Percentiles rank a stretch among this genome's conserved stretches.
These are phyloP conservation scores for Ogataea neopini DNA, from an alignment of 805 yeast species.

Conservation along the genomic window DNA sequence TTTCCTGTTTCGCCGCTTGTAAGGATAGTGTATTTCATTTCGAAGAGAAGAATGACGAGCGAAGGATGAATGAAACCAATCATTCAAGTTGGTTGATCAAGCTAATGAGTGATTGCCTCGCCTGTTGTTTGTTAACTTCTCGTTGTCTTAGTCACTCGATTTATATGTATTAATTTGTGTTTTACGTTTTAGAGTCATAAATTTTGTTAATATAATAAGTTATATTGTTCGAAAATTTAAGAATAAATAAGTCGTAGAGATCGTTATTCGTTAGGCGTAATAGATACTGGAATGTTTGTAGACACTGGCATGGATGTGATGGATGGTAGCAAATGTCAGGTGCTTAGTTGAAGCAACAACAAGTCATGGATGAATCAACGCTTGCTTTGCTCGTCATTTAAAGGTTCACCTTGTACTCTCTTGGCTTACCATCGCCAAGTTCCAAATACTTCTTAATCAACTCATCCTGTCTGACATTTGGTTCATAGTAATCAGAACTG, in stretches of 20 bases:
- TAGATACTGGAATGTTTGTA: too few relatives aligned
- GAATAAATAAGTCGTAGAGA: neutral
- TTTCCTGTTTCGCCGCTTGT: neutral
- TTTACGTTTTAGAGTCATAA: neutral
- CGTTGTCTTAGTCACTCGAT: neutral
- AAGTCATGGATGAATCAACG: too few relatives aligned
- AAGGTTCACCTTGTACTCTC: slow-evolving; percentile 25
- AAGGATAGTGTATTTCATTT: slow-evolving; percentile 1
- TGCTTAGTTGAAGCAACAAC: too few relatives aligned
- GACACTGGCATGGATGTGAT: too few relatives aligned
- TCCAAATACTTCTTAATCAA: slow-evolving; percentile 29
- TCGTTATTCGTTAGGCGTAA: slow-evolving; percentile 3
- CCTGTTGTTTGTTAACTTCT: too few relatives aligned
- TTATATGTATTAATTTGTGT: slow-evolving; percentile 4
- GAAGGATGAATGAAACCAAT: too few relatives aligned
- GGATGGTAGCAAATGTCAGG: too few relatives aligned
- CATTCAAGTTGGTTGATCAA: too few relatives aligned
- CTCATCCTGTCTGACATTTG: slow-evolving; percentile 26
- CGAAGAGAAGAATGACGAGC: too few relatives aligned
- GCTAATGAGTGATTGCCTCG: too few relatives aligned
- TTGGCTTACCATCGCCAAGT: slow-evolving; percentile 32
- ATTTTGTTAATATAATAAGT: neutral
- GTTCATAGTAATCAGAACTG: slow-evolving; percentile 28
- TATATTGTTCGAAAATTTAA: too few relatives aligned
- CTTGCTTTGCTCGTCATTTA: neutral